Evolutionary conservation across 805 yeast species (phyloP), one percentile per base, ranked within the genome.

Genomic region (Schizosaccharomyces japonicus): DNA sequence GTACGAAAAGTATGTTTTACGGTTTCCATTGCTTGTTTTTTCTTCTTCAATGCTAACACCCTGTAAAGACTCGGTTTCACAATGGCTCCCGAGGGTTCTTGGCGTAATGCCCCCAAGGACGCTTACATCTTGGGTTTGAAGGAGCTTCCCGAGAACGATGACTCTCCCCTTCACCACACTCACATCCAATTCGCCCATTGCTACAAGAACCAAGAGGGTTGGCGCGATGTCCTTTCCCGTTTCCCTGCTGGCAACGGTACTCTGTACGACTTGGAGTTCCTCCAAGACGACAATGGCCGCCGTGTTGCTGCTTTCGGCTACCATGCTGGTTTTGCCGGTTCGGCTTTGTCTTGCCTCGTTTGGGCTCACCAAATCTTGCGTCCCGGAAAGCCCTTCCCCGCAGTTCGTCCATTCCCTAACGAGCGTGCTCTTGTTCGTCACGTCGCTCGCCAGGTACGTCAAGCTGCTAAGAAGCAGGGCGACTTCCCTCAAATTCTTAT

Each of bases 321-420:
- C 69, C 87, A 87, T 63, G 98, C 99, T 42, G 99, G 99, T n/a
- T 90, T 90, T 62, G 98, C 96, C 5, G 99, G 99, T 58, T 98
- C 99, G 31, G 99, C 98, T 30, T 66, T 90, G 49, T 98, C 98
- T 57, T 69, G 87, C 47, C 74, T 74, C 62, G 94, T 84, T 63
- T 90, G 96, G 95, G 80, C 93, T 47, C 78, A 80, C 64, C 87
- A 81, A 63, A 64, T 75, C 33, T 78, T 80, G 61, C 82, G 76
- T 57, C 59, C 56, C 44, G 58, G 66, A 49, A 73, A 76, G 60
- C 75, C 82, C 53, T 68, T 90, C 55, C 80, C 81, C 34, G 82
- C 83, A 48, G 80, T 85, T 39, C 58, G 74, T 29, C 92, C 95
- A 40, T 87, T 77, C 64, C 76, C 80, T 47, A 80, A 78, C 59